These are phyloP conservation scores for Solanum neorickii DNA, from an alignment of 257 asterid species.

Conservation along the genomic window DNA sequence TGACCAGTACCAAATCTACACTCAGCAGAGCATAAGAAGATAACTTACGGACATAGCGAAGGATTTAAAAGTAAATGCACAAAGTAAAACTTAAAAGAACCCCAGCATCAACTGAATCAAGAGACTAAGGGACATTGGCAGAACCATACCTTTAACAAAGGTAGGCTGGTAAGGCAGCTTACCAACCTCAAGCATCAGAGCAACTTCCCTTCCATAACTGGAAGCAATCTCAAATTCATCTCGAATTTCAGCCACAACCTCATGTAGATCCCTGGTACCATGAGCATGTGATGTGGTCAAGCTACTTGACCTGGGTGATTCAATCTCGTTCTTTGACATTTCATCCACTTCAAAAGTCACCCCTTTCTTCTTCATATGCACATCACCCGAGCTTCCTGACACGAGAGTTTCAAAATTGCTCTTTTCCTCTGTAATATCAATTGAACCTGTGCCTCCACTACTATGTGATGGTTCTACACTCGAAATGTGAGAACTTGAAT, in stretches of 20 bases:
- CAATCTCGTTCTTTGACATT: slow-evolving; percentile 47
- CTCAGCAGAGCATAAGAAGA: background rate
- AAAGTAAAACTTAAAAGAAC: background rate
- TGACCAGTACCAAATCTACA: background rate
- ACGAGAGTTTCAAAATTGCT: slow-evolving; percentile 42
- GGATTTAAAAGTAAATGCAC: background rate
- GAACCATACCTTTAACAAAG: slow-evolving; percentile 52
- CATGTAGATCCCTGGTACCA: slow-evolving; percentile 74
- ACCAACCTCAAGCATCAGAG: slow-evolving; percentile 88
- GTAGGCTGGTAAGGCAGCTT: slow-evolving; percentile 82
- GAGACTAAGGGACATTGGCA: background rate
- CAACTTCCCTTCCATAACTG: slow-evolving; percentile 77
- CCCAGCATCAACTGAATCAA: background rate
- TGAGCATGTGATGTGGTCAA: slow-evolving; percentile 47
- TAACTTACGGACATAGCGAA: background rate
- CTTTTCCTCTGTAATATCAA: slow-evolving; percentile 41
- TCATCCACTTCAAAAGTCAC: slow-evolving; percentile 83
- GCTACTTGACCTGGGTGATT: slow-evolving; percentile 58
- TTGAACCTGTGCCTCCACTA: slow-evolving; percentile 19
- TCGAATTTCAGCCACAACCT: slow-evolving; percentile 83
- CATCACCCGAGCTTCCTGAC: slow-evolving; percentile 53
- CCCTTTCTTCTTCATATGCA: slow-evolving; percentile 58
- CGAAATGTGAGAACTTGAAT: slow-evolving; percentile 1
- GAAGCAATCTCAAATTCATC: slow-evolving; percentile 87
- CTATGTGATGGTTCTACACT: slow-evolving; percentile 10